Conservation (phyloP, 2,329 filamentous ascomycete genomes). For the Bertia moriformis region DNA sequence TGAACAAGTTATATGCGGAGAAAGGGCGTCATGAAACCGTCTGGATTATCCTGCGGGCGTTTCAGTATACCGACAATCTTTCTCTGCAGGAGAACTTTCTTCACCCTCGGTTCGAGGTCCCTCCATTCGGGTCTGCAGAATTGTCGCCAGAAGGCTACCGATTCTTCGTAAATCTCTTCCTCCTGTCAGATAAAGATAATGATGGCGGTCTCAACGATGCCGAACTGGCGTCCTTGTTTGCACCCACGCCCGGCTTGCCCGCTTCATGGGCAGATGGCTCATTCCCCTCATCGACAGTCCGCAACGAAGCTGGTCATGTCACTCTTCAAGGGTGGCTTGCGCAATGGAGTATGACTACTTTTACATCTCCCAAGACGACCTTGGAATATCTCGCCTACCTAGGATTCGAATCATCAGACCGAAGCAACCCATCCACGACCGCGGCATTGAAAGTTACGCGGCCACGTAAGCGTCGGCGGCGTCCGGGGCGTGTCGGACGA, state of each 20-base stretch:
- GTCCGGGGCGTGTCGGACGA: slow-evolving; percentile 73
- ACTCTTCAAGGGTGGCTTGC: slow-evolving; percentile 95
- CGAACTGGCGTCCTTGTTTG: slow-evolving; percentile 76
- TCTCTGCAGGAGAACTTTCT: slow-evolving; percentile 83
- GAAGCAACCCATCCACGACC: slow-evolving; percentile 57
- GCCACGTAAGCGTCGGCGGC: slow-evolving; percentile 68
- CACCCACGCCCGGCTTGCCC: slow-evolving; percentile 80
- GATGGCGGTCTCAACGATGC: slow-evolving; percentile 81
- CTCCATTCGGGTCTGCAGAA: slow-evolving; percentile 81
- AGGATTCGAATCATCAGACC: slow-evolving; percentile 71
- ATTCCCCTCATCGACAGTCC: slow-evolving; percentile 85
- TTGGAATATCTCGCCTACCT: slow-evolving; percentile 92
- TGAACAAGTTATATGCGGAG: slow-evolving; percentile 93
- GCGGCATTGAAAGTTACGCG: slow-evolving; percentile 86
- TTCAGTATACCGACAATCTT: slow-evolving; percentile 90
- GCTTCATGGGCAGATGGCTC: slow-evolving; percentile 74
- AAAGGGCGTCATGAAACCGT: slow-evolving; percentile 96
- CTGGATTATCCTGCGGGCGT: slow-evolving; percentile 90
- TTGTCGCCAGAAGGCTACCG: slow-evolving; percentile 86
- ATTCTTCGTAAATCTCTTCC: slow-evolving; percentile 92
- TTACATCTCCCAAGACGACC: slow-evolving; percentile 86
- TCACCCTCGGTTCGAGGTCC: slow-evolving; percentile 86
- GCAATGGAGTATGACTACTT: slow-evolving; percentile 99
- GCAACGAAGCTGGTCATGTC: slow-evolving; percentile 87
- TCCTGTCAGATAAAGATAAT: slow-evolving; percentile 93